Base-by-base conservation (phyloP, 306 rosid species). In the Casuarina glauca region DNA sequence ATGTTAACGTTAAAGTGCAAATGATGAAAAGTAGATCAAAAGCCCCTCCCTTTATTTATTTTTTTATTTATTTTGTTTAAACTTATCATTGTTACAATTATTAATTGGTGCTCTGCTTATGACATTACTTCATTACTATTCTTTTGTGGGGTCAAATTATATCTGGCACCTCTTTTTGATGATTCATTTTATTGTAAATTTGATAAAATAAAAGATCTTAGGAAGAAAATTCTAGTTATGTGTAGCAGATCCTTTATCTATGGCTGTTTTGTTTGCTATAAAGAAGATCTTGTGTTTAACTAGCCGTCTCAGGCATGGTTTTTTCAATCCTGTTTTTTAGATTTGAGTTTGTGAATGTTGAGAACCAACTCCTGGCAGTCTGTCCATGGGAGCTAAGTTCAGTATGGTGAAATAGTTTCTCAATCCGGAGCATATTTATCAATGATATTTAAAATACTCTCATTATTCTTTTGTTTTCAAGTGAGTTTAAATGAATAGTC, bases 381-480 rank as follows among this genome's bases (percentile, higher is more conserved):
- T 38, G 5, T 13, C 9, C 41, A n/a, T 64, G 49, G 39, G 12
- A 6, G 46, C 70, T 41, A 3, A 66, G 17, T 17, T 38, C 20
- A 66, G 41, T 15, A 7, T 39, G 32, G 17, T 41, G 26, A 42
- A 42, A 64, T 9, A 16, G 48, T 9, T 4, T 48, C 17, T 8
- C 9, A 66, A 66, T 4, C 11, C 49, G 7, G 8, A 68, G 9
- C 9, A 51, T 26, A 39, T 42, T 66, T 10, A 13, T 51, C 15
- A 19, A 51, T 61, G 39, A 72, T n/a, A 42, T 6, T 75, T 54
- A 55, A 41, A 68, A 4, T 79, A 4, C 41, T 44, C 60, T 74
- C 32, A 9, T 55, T 58, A 38, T 44, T 63, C 6, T 50, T 39
- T 19, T 15, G 26, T 63, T 51, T 79, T 1, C 9, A 8, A 68